Base-by-base conservation (phyloP, 1,139 yeast species). In the Nakaseomyces sp. region DNA sequence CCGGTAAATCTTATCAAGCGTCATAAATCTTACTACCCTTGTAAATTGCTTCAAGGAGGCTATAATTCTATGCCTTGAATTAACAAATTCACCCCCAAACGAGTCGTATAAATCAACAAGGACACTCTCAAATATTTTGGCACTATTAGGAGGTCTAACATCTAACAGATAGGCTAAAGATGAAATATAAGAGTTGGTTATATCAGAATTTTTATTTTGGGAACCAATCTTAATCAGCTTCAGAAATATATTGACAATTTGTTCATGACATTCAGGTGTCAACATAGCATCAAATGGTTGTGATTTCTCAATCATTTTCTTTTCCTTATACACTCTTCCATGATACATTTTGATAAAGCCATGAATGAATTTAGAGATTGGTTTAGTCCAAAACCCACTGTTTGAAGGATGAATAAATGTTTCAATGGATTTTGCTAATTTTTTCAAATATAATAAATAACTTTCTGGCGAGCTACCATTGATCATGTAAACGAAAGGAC, bases 371-470 rank as follows among this genome's bases (percentile, higher is more conserved):
- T 77, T 77, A 1, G 93, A 73, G 35, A 91, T 76, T 5, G 83
- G 71, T 37, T 75, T 66, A 1, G 94, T 76, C 97, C 98, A 89
- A 18, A 74, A 73, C 0, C 96, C 97, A 16, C 73, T 65, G 60
- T 89, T 89, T 0, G 97, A 88, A 4, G 98, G 98, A 64, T 91
- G 96, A 10, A 81, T 81, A 63, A 81, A 86, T 30, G 96, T 85
- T 51, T 78, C 82, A n/a, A 88, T 70, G 0, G 95, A 79, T 49
- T 80, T 79, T 22, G 82, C 57, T 36, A 85, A 65, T 0, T 77
- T 71, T 33, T 70, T 69, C 13, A 91, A 56, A 35, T 73, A 68
- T 10, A 71, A 75, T 52, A 84, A 60, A 12, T 81, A 71, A 2
- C 76, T 76, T n/a, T 66, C 72, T 4, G 70, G 65, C 31, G 64